Evolutionary conservation across 2,329 filamentous ascomycete genomes (phyloP).

Genomic region (Aotearoamyces nothofagi): DNA sequence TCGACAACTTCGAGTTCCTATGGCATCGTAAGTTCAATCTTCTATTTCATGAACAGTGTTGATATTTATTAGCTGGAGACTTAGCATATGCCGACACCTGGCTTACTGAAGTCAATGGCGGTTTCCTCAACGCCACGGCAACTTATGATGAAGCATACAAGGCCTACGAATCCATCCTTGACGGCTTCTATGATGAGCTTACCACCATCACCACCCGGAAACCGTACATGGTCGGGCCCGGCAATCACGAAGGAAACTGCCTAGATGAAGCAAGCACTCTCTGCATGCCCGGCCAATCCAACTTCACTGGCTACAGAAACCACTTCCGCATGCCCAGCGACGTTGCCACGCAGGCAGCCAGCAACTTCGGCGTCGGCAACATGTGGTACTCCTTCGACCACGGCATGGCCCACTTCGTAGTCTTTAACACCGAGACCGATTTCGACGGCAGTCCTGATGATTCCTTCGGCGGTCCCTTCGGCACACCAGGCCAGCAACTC

Average conservation of each 20-base stretch:
- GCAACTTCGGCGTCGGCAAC: too few relatives aligned
- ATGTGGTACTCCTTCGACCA: conserved; percentile 49
- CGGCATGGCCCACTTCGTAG: conserved; percentile 36
- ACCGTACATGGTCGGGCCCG: conserved; percentile 38
- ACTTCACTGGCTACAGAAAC: conserved; percentile 44
- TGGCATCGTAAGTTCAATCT: conserved; percentile 1
- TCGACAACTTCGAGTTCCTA: conserved; percentile 12
- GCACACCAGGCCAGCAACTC: conserved; percentile 26
- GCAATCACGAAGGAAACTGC: conserved; percentile 44
- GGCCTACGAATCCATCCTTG: conserved; percentile 39
- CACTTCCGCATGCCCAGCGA: conserved; percentile 26
- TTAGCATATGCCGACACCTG: conserved; percentile 45
- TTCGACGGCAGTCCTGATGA: conserved; percentile 25
- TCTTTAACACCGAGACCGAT: conserved; percentile 43
- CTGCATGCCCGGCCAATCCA: conserved; percentile 37
- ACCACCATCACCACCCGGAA: conserved; percentile 36
- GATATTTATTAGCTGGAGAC: conserved; percentile 20
- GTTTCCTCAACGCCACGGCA: conserved; percentile 23
- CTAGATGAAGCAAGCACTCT: conserved; percentile 21
- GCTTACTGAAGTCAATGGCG: conserved; percentile 11
- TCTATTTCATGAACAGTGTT: not conserved
- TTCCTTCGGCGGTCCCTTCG: conserved; percentile 25
- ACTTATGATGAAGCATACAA: conserved; percentile 32
- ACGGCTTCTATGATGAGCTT: conserved; percentile 40
- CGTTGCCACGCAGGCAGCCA: too few relatives aligned